Base-by-base conservation (phyloP, 2,329 filamentous ascomycete genomes). In the Aspergillaceae sp. region DNA sequence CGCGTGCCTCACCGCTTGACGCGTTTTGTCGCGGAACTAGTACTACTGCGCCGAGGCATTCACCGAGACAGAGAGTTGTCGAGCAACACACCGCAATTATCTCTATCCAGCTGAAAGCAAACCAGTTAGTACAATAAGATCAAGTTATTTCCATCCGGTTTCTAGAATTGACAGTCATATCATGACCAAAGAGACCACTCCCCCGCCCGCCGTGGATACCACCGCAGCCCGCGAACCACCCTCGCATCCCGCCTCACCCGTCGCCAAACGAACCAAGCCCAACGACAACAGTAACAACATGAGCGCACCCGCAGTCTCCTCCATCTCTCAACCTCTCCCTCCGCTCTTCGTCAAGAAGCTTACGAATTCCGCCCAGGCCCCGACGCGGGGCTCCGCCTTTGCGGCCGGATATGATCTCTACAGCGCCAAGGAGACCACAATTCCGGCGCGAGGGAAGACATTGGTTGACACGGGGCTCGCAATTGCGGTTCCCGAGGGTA, bases 371-470 rank as follows among this genome's bases (percentile, higher is more conserved):
- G 92, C 84, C n/a, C 79, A 78, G 41, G 76, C 90, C 27, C 92
- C 92, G 7, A 97, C 88, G 0, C 83, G 91, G 46, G 92, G 92
- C 55, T 94, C 87, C 55, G 84, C 83, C 44, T 90, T 87, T 62
- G 87, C 92, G 1, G 92, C 92, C 1, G 92, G 92, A 33, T 97
- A 97, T 71, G 92, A 98, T 68, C 64, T 98, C 48, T 97, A 96
- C 70, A 84, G 74, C 43, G 79, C 88, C 2, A 80, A 80, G 60
- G 79, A 84, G 34, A 84, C 83, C 3, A 77, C 79, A 2, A 83
- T 98, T 47, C 90, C 90, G 0, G 82, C 86, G 2, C 77, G 87
- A 49, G 90, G 89, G 55, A 89, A 94, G 70, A 88, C 75, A 0
- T 72, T 96, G 29, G 89, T 97, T 34, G 86, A 90, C 58, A 97